Percentiles rank a stretch among this genome's conserved stretches.
Conservation (phyloP, 163 green algal species). For the Scenedesmus sp. region DNA sequence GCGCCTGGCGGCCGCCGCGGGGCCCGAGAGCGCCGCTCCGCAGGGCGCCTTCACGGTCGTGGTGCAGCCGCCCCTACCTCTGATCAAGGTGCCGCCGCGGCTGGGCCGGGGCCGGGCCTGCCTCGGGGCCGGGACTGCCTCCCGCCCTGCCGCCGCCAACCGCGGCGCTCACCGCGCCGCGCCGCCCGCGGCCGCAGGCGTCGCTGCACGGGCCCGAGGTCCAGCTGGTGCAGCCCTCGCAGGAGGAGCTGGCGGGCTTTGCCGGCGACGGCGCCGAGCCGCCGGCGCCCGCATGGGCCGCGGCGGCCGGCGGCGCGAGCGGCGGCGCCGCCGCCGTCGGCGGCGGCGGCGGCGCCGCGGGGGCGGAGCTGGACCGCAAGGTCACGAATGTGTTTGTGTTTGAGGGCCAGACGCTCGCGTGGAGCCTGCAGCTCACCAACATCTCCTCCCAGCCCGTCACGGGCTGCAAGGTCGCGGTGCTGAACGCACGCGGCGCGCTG, state of each 20-base stretch:
- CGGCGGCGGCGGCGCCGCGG: conserved; percentile 1
- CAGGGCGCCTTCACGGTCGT: conserved; percentile 20
- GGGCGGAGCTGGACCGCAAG: conserved; percentile 17
- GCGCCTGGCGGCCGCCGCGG: conserved; percentile 2
- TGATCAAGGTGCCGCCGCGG: conserved; percentile 48
- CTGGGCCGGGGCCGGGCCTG: too few relatives aligned
- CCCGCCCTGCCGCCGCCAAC: too few relatives aligned
- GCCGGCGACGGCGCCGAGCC: too few relatives aligned
- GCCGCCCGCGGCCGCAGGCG: too few relatives aligned
- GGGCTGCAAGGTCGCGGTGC: conserved; percentile 13
- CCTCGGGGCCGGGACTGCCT: too few relatives aligned
- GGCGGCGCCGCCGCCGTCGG: not conserved
- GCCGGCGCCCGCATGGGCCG: not conserved
- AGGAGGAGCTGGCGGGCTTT: conserved; percentile 31
- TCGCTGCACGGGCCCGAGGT: conserved; percentile 37
- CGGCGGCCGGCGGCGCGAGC: conserved; percentile 13
- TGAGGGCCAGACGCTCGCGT: conserved; percentile 53
- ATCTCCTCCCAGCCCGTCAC: conserved; percentile 23
- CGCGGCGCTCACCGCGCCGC: too few relatives aligned
- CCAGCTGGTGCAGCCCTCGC: conserved; percentile 17
- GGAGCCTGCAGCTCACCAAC: conserved; percentile 56
- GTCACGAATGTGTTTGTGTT: conserved; percentile 41
- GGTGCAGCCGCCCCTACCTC: conserved; percentile 50
- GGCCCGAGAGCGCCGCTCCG: not conserved
- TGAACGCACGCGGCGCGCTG: conserved; percentile 15